phyloP scores from a whole-genome alignment of 306 rosid species.

The Notholithocarpus densiflorus region DNA sequence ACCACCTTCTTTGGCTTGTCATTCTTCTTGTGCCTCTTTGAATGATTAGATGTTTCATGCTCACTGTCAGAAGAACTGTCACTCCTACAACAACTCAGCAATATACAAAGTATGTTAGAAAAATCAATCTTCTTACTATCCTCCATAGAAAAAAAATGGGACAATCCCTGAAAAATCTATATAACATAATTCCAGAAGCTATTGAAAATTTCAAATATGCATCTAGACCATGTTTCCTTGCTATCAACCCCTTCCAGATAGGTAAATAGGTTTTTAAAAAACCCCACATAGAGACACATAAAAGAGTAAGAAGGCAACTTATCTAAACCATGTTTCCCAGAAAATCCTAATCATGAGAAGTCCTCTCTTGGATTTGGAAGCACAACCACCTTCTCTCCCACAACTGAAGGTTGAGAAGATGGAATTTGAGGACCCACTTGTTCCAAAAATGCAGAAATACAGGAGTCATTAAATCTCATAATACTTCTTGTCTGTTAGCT shows the following conservation, averaged over 20 bases:
- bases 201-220: not conserved
- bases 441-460: no score
- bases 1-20: constrained; percentile 71
- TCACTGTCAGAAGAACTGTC: constrained; percentile 75
- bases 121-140: constrained; percentile 1
- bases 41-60: constrained; percentile 56
- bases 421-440: no score
- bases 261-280: not conserved
- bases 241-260: not conserved
- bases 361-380: not conserved
- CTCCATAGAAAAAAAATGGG: not conserved
- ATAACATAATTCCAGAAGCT: not conserved
- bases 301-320: not conserved
- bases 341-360: not conserved
- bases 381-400: no score
- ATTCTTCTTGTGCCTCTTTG: constrained; percentile 81
- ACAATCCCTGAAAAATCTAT: not conserved
- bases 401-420: no score
- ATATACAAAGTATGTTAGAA: constrained; percentile 2
- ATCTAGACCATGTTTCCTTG: not conserved
- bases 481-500: no score
- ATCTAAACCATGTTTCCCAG: not conserved
- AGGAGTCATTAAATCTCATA: no score
- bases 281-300: not conserved
- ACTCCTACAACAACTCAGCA: constrained; percentile 34